Percentiles rank a stretch among this genome's conserved stretches.
These are phyloP conservation scores for Cercospora berteroae DNA, from an alignment of 2,329 filamentous ascomycete species.

Conservation along the genomic window DNA sequence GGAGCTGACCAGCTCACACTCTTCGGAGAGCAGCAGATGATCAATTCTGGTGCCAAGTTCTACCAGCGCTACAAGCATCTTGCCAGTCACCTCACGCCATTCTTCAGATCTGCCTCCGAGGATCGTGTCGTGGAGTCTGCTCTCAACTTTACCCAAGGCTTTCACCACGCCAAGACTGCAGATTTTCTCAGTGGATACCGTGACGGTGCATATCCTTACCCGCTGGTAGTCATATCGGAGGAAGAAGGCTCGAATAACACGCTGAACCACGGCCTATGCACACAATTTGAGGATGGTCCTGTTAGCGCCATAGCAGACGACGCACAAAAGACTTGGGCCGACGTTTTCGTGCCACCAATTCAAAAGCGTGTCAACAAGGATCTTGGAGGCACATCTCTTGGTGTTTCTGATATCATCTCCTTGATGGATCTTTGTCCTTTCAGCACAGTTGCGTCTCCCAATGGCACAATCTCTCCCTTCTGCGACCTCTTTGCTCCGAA, in stretches of 20 bases:
- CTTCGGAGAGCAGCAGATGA: constrained; percentile 68
- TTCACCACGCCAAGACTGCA: constrained; percentile 56
- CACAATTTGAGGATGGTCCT: constrained; percentile 63
- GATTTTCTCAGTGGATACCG: constrained; percentile 40
- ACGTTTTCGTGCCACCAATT: constrained; percentile 66
- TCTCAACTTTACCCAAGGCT: constrained; percentile 71
- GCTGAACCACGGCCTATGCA: constrained; percentile 71
- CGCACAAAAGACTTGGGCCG: constrained; percentile 59
- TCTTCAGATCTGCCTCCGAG: constrained; percentile 69
- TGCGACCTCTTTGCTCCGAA: constrained; percentile 74
- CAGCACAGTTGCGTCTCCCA: constrained; percentile 67
- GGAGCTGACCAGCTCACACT: constrained; percentile 66
- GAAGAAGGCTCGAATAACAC: constrained; percentile 71
- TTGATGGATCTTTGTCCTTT: constrained; percentile 91
- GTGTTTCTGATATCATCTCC: constrained; percentile 60
- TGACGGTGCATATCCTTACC: constrained; percentile 50
- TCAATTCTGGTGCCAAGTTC: constrained; percentile 73
- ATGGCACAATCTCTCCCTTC: constrained; percentile 62
- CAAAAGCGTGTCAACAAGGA: constrained; percentile 66
- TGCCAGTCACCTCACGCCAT: constrained; percentile 59
- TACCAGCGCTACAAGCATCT: constrained; percentile 69
- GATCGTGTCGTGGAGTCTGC: constrained; percentile 72
- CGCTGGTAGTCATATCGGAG: constrained; percentile 70
- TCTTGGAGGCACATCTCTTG: constrained; percentile 66
- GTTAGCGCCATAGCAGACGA: constrained; percentile 49